These are phyloP conservation scores for Actinomortierella wolfii DNA, from an alignment of 371 early-diverging fungal species.

Conservation along the genomic window DNA sequence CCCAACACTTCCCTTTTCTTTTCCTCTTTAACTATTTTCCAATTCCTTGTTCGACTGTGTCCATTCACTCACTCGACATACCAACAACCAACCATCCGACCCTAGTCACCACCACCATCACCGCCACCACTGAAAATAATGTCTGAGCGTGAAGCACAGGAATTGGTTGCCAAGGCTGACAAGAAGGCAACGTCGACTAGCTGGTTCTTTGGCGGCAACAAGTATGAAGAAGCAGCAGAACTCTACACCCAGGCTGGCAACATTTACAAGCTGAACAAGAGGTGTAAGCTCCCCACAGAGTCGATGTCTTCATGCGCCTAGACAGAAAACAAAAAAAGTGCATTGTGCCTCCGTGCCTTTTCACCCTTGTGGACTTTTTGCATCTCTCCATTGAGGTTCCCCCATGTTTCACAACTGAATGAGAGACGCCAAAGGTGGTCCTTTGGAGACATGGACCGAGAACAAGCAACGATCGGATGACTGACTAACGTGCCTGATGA, in stretches of 20 bases:
- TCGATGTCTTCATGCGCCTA: too few relatives aligned
- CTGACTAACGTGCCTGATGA: too few relatives aligned
- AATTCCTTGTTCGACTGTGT: not conserved
- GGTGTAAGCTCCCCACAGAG: conserved; percentile 61
- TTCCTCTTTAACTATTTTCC: not conserved
- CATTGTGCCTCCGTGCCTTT: too few relatives aligned
- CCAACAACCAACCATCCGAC: not conserved
- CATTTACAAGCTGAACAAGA: conserved; percentile 87
- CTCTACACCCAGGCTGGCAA: conserved; percentile 90
- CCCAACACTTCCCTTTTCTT: not conserved
- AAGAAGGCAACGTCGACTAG: conserved; percentile 73
- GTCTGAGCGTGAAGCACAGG: conserved; percentile 77
- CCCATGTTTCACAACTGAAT: not conserved
- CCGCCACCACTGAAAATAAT: conserved; percentile 41
- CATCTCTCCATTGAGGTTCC: too few relatives aligned
- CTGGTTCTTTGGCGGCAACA: conserved; percentile 84
- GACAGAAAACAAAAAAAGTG: too few relatives aligned
- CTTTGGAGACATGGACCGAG: too few relatives aligned
- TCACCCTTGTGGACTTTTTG: too few relatives aligned
- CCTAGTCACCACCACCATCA: not conserved
- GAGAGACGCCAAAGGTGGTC: not conserved
- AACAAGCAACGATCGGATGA: too few relatives aligned
- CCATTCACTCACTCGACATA: not conserved
- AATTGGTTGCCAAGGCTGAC: conserved; percentile 74
- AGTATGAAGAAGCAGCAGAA: conserved; percentile 93